Conservation (phyloP, 73 alveolate species). For the Paramecium octaurelia region DNA sequence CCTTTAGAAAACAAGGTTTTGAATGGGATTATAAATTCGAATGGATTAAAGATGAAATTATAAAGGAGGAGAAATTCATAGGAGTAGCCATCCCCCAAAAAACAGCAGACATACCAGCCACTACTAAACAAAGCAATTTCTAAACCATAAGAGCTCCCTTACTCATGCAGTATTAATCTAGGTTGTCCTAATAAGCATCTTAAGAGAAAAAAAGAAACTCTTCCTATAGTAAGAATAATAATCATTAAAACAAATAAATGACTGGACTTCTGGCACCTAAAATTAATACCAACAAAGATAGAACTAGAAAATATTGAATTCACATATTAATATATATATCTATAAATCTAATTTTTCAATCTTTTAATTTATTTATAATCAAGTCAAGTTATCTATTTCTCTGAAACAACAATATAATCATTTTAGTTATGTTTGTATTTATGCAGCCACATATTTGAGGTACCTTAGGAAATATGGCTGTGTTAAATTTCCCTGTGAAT, state of each 20-base stretch:
- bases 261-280: neutral
- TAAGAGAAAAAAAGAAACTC: neutral
- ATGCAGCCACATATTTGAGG: too few species aligned
- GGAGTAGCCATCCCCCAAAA: neutral
- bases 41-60: constrained; percentile 25
- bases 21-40: constrained; percentile 49
- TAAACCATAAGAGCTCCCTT: neutral
- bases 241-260: neutral
- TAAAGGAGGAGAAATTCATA: neutral
- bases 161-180: neutral
- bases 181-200: neutral
- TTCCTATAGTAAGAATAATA: neutral
- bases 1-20: constrained; percentile 1
- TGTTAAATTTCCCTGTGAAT: neutral
- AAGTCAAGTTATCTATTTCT: neutral
- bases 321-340: neutral
- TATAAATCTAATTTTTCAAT: neutral
- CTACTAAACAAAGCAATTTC: neutral
- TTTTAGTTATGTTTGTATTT: too few species aligned
- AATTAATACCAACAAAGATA: neutral
- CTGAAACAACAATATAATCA: neutral
- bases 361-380: neutral
- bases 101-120: neutral
- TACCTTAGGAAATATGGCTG: neutral
- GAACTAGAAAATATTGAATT: neutral